A percentile compares a stretch with the other conserved stretches of the same genome.
Conservation (phyloP, 768 basidiomycete genomes). For the Tricholoma furcatifolium region DNA sequence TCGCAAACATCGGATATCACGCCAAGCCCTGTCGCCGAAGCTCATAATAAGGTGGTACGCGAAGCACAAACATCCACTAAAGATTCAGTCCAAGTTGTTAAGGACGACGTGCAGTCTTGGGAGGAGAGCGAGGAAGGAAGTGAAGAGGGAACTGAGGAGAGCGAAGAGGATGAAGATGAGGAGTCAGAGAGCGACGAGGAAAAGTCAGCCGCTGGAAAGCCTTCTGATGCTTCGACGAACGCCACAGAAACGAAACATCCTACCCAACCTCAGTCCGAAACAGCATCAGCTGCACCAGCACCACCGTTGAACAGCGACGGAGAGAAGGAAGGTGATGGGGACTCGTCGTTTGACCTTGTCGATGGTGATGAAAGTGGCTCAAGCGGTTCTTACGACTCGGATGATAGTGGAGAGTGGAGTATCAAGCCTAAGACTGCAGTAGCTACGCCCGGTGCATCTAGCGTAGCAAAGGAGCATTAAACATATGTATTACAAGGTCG, state of each 20-base stretch:
- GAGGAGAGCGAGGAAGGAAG: constrained; percentile 20
- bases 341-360: too few relatives aligned
- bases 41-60: constrained; percentile 14
- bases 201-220: background rate
- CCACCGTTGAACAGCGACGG: too few relatives aligned
- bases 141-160: constrained; percentile 17
- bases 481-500: background rate
- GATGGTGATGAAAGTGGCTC: too few relatives aligned
- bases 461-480: background rate
- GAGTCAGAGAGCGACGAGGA: background rate
- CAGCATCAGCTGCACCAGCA: too few relatives aligned
- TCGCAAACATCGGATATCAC: background rate
- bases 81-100: background rate
- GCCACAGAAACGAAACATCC: too few relatives aligned
- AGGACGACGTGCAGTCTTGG: constrained; percentile 12
- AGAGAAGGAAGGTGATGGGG: too few relatives aligned
- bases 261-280: too few relatives aligned
- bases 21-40: background rate
- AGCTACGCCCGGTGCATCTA: background rate
- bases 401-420: background rate
- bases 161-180: constrained; percentile 25
- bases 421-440: background rate
- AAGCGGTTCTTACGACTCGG: background rate
- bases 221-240: too few relatives aligned
- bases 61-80: background rate